phyloP scores from a whole-genome alignment of 2,329 filamentous ascomycete species.

The Aspergillus brunneoviolaceus region DNA sequence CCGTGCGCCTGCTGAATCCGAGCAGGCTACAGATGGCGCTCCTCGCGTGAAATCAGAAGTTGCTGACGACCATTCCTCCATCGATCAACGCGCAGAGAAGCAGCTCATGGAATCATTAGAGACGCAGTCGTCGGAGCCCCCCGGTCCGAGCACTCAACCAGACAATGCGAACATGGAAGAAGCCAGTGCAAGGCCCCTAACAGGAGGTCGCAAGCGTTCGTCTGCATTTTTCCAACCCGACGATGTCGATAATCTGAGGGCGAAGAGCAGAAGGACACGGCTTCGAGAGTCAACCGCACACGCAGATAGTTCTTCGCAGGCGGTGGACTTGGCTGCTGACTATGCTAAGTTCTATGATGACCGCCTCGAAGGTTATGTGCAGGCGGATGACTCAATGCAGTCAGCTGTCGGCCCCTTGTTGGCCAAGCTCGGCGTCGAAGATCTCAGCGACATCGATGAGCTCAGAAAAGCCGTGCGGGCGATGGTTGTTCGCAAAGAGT shows the following conservation, averaged over 20 bases:
- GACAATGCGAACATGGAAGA: slow-evolving; percentile 28
- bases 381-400: slow-evolving; percentile 60
- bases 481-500: slow-evolving; percentile 18
- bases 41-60: slow-evolving; percentile 15
- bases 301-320: slow-evolving; percentile 35
- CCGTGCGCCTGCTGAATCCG: slow-evolving; percentile 18
- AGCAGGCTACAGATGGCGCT: slow-evolving; percentile 13
- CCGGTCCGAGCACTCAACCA: slow-evolving; percentile 22
- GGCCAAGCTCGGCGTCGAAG: slow-evolving; percentile 51
- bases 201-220: slow-evolving; percentile 57
- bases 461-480: slow-evolving; percentile 31
- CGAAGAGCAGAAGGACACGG: slow-evolving; percentile 61
- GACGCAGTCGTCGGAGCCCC: slow-evolving; percentile 26
- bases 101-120: slow-evolving; percentile 40
- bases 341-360: slow-evolving; percentile 55
- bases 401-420: slow-evolving; percentile 54
- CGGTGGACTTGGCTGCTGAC: slow-evolving; percentile 52
- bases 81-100: slow-evolving; percentile 38
- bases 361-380: slow-evolving; percentile 52
- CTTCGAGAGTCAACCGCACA: slow-evolving; percentile 59
- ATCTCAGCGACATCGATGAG: slow-evolving; percentile 44
- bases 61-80: slow-evolving; percentile 32
- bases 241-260: slow-evolving; percentile 57
- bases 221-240: slow-evolving; percentile 60
- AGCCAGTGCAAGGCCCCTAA: slow-evolving; percentile 35